Conservation (phyloP, 352 stramenopile genomes). For the Pythium guiyangense region DNA sequence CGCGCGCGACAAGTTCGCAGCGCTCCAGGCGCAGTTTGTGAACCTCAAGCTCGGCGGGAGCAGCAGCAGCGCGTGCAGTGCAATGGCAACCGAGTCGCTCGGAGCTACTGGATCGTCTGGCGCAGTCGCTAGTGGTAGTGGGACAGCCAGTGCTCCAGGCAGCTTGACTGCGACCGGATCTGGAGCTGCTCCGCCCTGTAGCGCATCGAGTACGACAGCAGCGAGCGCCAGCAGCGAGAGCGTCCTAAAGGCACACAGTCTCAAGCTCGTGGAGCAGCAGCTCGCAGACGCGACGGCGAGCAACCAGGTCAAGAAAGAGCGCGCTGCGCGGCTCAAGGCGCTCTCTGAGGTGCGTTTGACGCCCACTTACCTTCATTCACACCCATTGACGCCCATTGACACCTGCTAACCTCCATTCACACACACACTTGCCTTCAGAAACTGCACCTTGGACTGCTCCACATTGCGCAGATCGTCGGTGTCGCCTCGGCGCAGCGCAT, state of each 20-base stretch:
- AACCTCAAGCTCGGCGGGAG: slow-evolving; percentile 70
- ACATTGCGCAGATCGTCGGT: slow-evolving; percentile 70
- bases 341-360: slow-evolving; percentile 43
- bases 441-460: slow-evolving; percentile 66
- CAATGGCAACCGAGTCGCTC: slow-evolving; percentile 4
- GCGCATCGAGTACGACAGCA: not conserved
- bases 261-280: slow-evolving; percentile 69
- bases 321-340: slow-evolving; percentile 39
- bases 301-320: slow-evolving; percentile 74
- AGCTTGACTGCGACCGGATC: not conserved
- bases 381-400: not conserved
- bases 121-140: not conserved
- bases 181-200: not conserved
- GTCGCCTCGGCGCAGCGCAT: slow-evolving; percentile 35
- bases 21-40: slow-evolving; percentile 53
- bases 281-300: slow-evolving; percentile 35
- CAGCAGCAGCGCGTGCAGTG: slow-evolving; percentile 13
- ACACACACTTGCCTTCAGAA: slow-evolving; percentile 21
- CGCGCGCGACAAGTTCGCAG: slow-evolving; percentile 49
- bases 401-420: not conserved
- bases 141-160: not conserved
- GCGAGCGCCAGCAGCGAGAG: slow-evolving; percentile 6
- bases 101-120: not conserved
- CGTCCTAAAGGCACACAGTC: slow-evolving; percentile 31
- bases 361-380: not conserved